phyloP scores from a whole-genome alignment of 2,329 filamentous ascomycete genomes.

The Alternaria tenuissima region DNA sequence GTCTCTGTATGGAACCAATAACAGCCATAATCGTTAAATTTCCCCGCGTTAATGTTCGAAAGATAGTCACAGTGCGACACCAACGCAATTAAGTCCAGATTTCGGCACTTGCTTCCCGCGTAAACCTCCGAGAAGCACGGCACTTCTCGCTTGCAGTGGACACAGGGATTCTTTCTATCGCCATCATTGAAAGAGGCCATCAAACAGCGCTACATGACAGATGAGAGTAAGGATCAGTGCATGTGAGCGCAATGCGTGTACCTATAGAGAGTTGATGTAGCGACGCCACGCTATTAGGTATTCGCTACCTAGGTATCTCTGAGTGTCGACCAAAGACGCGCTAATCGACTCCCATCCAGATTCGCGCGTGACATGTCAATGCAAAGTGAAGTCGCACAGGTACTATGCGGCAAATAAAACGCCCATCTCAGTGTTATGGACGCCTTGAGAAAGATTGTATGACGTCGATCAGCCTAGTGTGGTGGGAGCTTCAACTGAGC shows the following conservation, averaged over 20 bases:
- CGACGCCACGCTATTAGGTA: background rate
- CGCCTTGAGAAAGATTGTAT: background rate
- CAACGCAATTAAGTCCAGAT: conserved; percentile 6
- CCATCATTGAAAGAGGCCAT: background rate
- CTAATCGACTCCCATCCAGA: background rate
- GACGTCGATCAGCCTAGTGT: background rate
- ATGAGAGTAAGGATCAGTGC: background rate
- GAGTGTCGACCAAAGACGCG: background rate
- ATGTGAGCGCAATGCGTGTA: background rate
- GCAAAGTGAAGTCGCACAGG: conserved; percentile 5
- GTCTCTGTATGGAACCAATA: conserved; percentile 9
- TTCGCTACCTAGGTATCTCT: background rate
- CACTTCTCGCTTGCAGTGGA: background rate
- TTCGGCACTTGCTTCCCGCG: conserved; percentile 14
- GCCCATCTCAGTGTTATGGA: background rate
- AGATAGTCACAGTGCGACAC: conserved; percentile 1
- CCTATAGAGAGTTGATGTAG: background rate
- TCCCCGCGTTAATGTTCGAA: background rate
- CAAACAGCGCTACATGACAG: background rate
- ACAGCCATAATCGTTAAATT: background rate
- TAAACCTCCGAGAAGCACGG: conserved; percentile 11
- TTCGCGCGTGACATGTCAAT: background rate
- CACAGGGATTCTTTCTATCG: background rate
- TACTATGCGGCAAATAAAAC: conserved; percentile 6
- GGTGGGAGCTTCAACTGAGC: background rate